Base-by-base conservation (phyloP, 495 filamentous ascomycete genomes). In the Penicillium flavigenum region DNA sequence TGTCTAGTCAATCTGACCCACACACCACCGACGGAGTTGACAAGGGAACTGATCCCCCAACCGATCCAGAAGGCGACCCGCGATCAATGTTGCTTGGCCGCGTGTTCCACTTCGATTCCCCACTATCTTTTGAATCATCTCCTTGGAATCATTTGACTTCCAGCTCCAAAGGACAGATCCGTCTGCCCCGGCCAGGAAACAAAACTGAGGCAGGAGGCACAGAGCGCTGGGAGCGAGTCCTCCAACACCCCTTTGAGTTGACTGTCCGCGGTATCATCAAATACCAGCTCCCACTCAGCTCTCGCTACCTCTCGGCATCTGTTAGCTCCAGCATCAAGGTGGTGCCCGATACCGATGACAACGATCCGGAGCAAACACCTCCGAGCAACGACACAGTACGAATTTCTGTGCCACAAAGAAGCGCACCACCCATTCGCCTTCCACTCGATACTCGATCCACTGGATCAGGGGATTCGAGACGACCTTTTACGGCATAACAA, bases 21-120 rank as follows among this genome's bases (percentile, higher is more conserved):
- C 58, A 63, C 14, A 11, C 19, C 19, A 43, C 57, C 9, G 75
- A 65, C 36, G 79, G 79, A 17, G 77, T 88, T 20, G 88, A 89
- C 66, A 76, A 85, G 61, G 86, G 89, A 31, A 88, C 84, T 14
- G 89, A 94, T 69, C 87, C 88, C 5, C 86, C 88, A 5, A 76
- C 77, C 20, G 85, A 87, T 52, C 76, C 86, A 4, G 84, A 86
- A 31, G 76, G 81, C 26, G 86, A 88, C 51, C 73, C 85, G 2
- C 88, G 89, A 53, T 94, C 88, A 36, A 92, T 98, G 87, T 83
- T 91, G 27, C 86, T 98, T 19, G 94, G 94, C 19, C 88, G 86
- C 42, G 91, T 98, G 34, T 86, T 87, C 56, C 79, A 81, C 46
- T 94, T 98, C 71, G 90, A 97, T 67, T 92, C 88, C 31, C 85